A percentile compares a stretch with the other conserved stretches of the same genome.
phyloP scores from a whole-genome alignment of 2,329 filamentous ascomycete genomes.

The Knoxdaviesia capensis region DNA sequence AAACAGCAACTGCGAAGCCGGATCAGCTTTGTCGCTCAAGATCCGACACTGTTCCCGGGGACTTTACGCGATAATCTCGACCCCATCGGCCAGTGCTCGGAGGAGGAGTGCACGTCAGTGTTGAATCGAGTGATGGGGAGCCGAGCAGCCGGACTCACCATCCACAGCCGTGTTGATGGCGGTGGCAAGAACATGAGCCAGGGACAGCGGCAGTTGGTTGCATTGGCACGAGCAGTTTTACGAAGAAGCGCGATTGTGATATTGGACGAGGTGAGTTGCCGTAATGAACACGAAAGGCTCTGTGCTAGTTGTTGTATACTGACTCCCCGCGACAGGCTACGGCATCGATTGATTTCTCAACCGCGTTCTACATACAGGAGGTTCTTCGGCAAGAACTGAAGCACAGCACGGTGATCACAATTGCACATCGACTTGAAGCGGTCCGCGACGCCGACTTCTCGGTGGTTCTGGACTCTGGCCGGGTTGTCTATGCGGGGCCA shows the following conservation, averaged over 20 bases:
- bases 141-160: constrained; percentile 14
- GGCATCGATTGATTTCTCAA: constrained; percentile 38
- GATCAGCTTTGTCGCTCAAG: constrained; percentile 43
- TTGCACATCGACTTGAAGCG: constrained; percentile 44
- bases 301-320: too few relatives aligned
- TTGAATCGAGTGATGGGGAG: constrained; percentile 38
- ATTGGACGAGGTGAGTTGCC: constrained; percentile 25
- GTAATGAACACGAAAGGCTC: too few relatives aligned
- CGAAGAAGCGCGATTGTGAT: constrained; percentile 38
- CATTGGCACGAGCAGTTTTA: constrained; percentile 38
- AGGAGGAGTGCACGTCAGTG: constrained; percentile 26
- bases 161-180: constrained; percentile 31
- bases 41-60: constrained; percentile 40
- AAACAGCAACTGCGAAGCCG: constrained; percentile 34
- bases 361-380: constrained; percentile 35
- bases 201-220: constrained; percentile 41
- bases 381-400: constrained; percentile 33
- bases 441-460: constrained; percentile 37
- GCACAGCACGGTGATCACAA: constrained; percentile 40
- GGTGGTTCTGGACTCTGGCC: constrained; percentile 29
- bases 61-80: constrained; percentile 46
- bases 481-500: constrained; percentile 27
- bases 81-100: constrained; percentile 37
- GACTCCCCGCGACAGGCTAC: constrained; percentile 19
- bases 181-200: constrained; percentile 43